Conservation (phyloP, 805 yeast genomes). For the Phaffomyces opuntiae region DNA sequence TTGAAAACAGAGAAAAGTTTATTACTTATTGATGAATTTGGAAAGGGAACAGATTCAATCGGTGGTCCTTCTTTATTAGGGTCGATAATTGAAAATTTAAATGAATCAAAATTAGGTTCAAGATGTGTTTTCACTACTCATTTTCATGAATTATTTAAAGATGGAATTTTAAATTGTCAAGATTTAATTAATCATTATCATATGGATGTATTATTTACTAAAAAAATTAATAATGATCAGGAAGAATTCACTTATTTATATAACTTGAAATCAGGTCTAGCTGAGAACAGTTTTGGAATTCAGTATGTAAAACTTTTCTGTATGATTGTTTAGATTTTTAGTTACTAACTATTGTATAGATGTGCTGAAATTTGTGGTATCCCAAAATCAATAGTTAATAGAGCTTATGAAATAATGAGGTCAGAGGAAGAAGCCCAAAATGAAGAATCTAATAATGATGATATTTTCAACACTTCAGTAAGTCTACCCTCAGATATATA, state of each 20-base stretch:
- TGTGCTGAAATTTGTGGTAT: conserved; percentile 37
- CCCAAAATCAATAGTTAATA: conserved; percentile 21
- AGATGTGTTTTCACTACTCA: conserved; percentile 35
- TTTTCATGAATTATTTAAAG: conserved; percentile 34
- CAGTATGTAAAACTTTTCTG: conserved; percentile 3
- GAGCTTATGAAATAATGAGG: conserved; percentile 26
- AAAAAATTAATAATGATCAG: not conserved
- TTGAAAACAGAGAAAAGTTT: conserved; percentile 34
- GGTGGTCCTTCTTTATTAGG: conserved; percentile 42
- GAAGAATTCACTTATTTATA: conserved; percentile 28
- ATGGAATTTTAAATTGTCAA: conserved; percentile 16
- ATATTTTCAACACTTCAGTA: conserved; percentile 3
- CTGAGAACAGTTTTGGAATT: conserved; percentile 31
- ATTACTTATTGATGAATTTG: conserved; percentile 46
- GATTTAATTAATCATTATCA: conserved; percentile 26
- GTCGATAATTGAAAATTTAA: conserved; percentile 26
- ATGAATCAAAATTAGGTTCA: conserved; percentile 11
- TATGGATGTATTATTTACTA: conserved; percentile 26
- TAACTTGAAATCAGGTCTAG: conserved; percentile 25
- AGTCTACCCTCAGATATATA: not conserved
- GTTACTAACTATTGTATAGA: not conserved
- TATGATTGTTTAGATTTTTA: too few relatives aligned
- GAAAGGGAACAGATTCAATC: conserved; percentile 42
- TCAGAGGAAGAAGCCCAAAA: conserved; percentile 7
- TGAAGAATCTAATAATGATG: conserved; percentile 4